Evolutionary conservation across 2,329 filamentous ascomycete species (phyloP), one percentile per base, ranked within the genome.

Genomic region (Beauveria sp.): DNA sequence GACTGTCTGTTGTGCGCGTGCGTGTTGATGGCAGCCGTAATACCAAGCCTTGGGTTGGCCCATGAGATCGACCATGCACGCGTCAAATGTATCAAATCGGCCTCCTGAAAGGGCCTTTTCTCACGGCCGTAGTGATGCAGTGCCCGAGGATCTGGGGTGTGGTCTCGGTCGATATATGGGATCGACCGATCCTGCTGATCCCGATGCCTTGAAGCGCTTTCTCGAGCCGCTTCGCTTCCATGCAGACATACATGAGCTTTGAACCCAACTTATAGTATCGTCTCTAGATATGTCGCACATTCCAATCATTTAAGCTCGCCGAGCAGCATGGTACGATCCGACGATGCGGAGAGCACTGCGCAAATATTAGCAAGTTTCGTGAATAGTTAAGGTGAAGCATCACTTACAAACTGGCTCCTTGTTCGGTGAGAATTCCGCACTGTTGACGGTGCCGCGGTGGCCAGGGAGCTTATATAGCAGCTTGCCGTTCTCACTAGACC

Each of bases 361-460:
- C 52, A 2, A 50, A 43, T 42, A 70, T 81, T 68, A 81, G 76
- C 58, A 67, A 45, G 10, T 18, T 22, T 47, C 14, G 30, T 18
- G 54, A 8, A 1, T 51, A 20, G 6, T 18, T 8, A 56, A 20
- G 24, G 8, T n/a, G 9, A 14, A 5, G 46, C 40, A 24, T 55
- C 16, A 86, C 91, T 86, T 82, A 96, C 93, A 83, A 64, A 97
- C 89, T 22, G 92, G 91, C 68, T 97, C 92, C 63, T 88, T 85
- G 45, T 84, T 84, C 5, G 93, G 92, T 54, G 91, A 88, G 71
- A 99, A 96, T 67, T 96, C 89, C 60, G 93, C 93, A 72, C 93
- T 92, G 72, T 98, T 99, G 57, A 98, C 95, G 0, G 90, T 91
- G 40, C 93, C 95, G 75, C 92, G 95, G 73, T 99, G 95, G 1